Evolutionary conservation across 768 basidiomycete genomes (phyloP).

Genomic region (Porpolomopsis calyptriformis): DNA sequence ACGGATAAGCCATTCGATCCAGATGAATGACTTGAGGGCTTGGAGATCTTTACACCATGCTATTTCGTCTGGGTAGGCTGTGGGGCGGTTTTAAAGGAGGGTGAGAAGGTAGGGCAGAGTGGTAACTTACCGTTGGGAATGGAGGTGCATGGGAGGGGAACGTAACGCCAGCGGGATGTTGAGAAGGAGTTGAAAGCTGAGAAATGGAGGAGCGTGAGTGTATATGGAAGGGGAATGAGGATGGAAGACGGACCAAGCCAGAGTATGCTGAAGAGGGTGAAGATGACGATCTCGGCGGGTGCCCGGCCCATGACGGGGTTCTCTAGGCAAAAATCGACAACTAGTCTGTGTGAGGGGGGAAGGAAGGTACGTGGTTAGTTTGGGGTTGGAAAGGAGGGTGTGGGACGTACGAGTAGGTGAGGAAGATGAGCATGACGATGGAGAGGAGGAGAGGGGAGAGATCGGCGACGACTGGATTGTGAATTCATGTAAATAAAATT

Average conservation of each 20-base stretch:
- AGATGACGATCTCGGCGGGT: slow-evolving; percentile 36
- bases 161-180: slow-evolving; percentile 41
- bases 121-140: slow-evolving; percentile 35
- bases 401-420: slow-evolving; percentile 31
- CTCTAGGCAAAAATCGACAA: slow-evolving; percentile 30
- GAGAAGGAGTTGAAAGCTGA: slow-evolving; percentile 52
- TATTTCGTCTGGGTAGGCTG: slow-evolving; percentile 28
- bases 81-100: slow-evolving; percentile 13
- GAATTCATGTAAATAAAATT: not conserved
- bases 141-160: slow-evolving; percentile 36
- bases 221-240: not conserved
- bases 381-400: not conserved
- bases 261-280: slow-evolving; percentile 36
- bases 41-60: slow-evolving; percentile 47
- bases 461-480: slow-evolving; percentile 41
- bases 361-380: not conserved
- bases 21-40: slow-evolving; percentile 46
- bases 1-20: slow-evolving; percentile 48
- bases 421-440: slow-evolving; percentile 36
- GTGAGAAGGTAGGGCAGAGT: slow-evolving; percentile 6
- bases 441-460: slow-evolving; percentile 52
- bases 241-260: slow-evolving; percentile 39
- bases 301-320: slow-evolving; percentile 37
- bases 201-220: not conserved
- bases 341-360: slow-evolving; percentile 22